Base-by-base conservation (phyloP, 208 protist species). In the Trypanosoma rangeli region DNA sequence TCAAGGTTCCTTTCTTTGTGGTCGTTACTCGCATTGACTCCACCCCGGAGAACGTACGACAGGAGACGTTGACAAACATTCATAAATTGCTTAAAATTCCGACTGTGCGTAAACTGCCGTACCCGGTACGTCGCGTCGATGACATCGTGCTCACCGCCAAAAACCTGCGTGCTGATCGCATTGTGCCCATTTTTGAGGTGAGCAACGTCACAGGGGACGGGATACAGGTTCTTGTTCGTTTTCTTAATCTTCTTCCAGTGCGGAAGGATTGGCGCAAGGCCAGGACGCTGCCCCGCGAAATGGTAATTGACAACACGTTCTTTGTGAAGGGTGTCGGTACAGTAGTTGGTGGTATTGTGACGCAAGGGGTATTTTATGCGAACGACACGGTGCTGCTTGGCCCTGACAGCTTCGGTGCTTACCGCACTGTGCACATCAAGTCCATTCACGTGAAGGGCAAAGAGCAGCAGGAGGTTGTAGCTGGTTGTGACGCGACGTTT, bases 11-110 rank as follows among this genome's bases (percentile, higher is more conserved):
- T 24, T 95, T 99, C 33, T 98, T 96, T 73, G 69, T 99, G 55
- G 95, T 98, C 5, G 73, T 99, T 28, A 99, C 98, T 0, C 98
- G 98, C 69, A 97, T 99, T 63, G 98, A 99, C 73, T 87, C 96
- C 20, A 97, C 94, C 9, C 98, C 97, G 22, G 78, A 93, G 3
- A 95, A 96, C 73, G 87, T 99, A 26, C 76, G 89, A 18, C 85
- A 90, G 37, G 81, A 97, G 66, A 99, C 97, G 10, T 7, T 97
- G 39, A 63, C 82, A 0, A 89, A 83, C 56, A 93, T 98, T 56
- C 59, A 89, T 49, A 96, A 94, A 65, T 79, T 99, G 46, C 69
- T 99, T 12, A 98, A 98, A 76, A 92, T 89, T 13, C 96, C 96
- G 1, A 94, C 86, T 0, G 93, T 96, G n/a, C 74, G 89, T 29